Conservation (phyloP, 2,329 filamentous ascomycete species). For the Hypoxylon sp. region DNA sequence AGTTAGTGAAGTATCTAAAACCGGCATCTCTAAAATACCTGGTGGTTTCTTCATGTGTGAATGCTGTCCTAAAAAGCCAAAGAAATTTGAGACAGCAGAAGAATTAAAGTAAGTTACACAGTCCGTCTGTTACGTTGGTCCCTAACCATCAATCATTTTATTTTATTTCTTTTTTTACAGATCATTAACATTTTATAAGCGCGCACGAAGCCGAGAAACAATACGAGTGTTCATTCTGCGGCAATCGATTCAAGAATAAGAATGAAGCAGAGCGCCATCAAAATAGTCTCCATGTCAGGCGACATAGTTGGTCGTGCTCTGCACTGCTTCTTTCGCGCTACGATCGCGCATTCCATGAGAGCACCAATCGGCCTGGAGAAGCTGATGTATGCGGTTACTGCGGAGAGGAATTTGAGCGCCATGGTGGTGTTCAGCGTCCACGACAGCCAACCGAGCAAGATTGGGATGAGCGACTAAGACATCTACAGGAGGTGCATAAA, state of each 20-base stretch:
- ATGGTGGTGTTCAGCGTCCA: constrained; percentile 60
- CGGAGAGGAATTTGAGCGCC: constrained; percentile 84
- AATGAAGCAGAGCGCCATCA: constrained; percentile 97
- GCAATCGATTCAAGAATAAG: constrained; percentile 98
- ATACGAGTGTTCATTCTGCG: constrained; percentile 92
- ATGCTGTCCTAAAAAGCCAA: constrained; percentile 97
- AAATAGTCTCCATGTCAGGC: constrained; percentile 91
- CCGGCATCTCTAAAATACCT: constrained; percentile 64
- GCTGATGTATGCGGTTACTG: constrained; percentile 94
- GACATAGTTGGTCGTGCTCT: constrained; percentile 97
- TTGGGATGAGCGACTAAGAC: constrained; percentile 88
- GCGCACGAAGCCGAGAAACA: constrained; percentile 95
- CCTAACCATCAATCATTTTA: not conserved
- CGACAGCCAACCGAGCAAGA: constrained; percentile 80
- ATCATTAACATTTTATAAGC: constrained; percentile 63
- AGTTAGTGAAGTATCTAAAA: constrained; percentile 65
- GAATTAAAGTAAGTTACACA: constrained; percentile 79
- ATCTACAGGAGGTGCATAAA: constrained; percentile 93
- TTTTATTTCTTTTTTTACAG: constrained; percentile 37
- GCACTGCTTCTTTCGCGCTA: constrained; percentile 76
- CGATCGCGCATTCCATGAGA: constrained; percentile 89
- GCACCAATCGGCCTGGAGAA: constrained; percentile 74
- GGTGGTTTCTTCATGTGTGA: constrained; percentile 79
- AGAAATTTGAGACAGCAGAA: constrained; percentile 89
- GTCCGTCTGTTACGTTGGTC: not conserved